A percentile compares a stretch with the other conserved stretches of the same genome.
Evolutionary conservation across 208 protist genomes (phyloP).

Genomic region (Plasmodiophora brassicae): DNA sequence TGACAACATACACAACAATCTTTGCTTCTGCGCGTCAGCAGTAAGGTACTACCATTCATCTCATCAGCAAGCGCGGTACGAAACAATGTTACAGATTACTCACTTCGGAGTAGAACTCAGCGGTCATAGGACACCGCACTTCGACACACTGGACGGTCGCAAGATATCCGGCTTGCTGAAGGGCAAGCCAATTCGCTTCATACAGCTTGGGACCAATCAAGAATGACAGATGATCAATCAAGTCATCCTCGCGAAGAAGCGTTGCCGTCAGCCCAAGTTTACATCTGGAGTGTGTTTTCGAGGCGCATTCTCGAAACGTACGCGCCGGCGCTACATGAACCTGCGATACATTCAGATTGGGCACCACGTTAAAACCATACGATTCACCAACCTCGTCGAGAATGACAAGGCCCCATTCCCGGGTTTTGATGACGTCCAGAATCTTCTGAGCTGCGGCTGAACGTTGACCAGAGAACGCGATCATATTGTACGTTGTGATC

Average conservation of each 20-base stretch:
- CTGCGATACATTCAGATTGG: too few species aligned
- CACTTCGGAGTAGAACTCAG: constrained; percentile 74
- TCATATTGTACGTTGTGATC: constrained; percentile 97
- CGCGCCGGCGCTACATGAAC: constrained; percentile 95
- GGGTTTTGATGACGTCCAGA: constrained; percentile 10
- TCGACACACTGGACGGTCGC: constrained; percentile 94
- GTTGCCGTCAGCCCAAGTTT: constrained; percentile 91
- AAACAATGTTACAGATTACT: too few species aligned
- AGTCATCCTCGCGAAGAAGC: constrained; percentile 87
- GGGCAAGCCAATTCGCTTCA: constrained; percentile 93
- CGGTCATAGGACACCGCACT: constrained; percentile 86
- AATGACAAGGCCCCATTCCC: constrained; percentile 93
- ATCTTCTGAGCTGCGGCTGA: constrained; percentile 26
- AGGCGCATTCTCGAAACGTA: constrained; percentile 80
- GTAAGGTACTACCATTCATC: neutral
- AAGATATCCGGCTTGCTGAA: constrained; percentile 85
- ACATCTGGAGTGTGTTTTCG: constrained; percentile 80
- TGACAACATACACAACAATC: neutral
- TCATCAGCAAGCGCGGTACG: neutral
- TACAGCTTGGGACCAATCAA: constrained; percentile 96
- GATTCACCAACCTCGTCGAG: constrained; percentile 76
- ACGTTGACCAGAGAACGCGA: constrained; percentile 74
- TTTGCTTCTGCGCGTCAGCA: neutral
- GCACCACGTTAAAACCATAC: neutral
- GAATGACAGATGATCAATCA: constrained; percentile 92